Evolutionary conservation across 2,329 filamentous ascomycete species (phyloP).

Genomic region (Fusarium anthophilum): DNA sequence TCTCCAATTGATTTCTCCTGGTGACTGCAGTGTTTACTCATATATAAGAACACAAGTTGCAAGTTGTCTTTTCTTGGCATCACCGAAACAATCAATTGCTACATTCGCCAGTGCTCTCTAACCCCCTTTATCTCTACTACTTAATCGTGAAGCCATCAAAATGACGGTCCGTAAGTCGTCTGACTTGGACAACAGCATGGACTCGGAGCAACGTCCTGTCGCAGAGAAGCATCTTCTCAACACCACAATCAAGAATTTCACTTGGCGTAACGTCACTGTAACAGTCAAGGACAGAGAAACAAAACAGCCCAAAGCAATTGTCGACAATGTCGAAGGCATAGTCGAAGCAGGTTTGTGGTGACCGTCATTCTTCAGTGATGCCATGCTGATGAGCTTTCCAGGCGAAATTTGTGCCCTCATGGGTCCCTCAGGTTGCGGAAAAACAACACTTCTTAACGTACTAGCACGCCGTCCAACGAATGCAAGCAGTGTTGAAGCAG

Average conservation of each 20-base stretch:
- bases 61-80: background rate
- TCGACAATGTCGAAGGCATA: slow-evolving; percentile 70
- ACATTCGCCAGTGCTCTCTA: background rate
- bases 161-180: slow-evolving; percentile 9
- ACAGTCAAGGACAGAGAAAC: slow-evolving; percentile 77
- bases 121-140: background rate
- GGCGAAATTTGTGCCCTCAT: slow-evolving; percentile 83
- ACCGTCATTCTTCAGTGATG: background rate
- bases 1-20: background rate
- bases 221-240: slow-evolving; percentile 66
- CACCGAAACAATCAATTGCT: background rate
- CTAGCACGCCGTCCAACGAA: slow-evolving; percentile 67
- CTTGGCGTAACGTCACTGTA: slow-evolving; percentile 74
- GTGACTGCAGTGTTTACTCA: background rate
- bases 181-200: slow-evolving; percentile 25
- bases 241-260: slow-evolving; percentile 69
- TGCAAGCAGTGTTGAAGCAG: slow-evolving; percentile 51
- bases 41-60: background rate
- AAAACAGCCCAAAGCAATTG: slow-evolving; percentile 69
- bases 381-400: background rate
- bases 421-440: slow-evolving; percentile 79
- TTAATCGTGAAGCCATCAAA: background rate
- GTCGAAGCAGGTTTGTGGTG: slow-evolving; percentile 66
- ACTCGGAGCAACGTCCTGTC: slow-evolving; percentile 39
- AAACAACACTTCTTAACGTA: slow-evolving; percentile 85